Evolutionary conservation across 345 rosid species (phyloP).

Genomic region (Lepidium africanum): DNA sequence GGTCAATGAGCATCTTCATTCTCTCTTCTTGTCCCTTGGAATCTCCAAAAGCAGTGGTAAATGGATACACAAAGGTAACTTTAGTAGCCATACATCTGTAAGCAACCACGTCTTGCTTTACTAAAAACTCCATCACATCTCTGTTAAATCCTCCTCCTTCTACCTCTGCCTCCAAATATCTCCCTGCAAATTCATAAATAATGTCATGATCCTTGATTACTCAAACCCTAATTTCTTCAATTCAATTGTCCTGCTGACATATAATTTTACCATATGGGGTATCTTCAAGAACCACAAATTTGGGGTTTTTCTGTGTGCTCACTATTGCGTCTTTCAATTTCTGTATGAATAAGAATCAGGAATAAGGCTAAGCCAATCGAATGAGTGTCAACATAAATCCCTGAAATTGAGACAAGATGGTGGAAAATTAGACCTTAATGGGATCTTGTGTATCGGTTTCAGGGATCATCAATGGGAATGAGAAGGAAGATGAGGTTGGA

Average conservation of each 20-base stretch:
- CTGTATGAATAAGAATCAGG: slow-evolving; percentile 27
- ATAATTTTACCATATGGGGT: slow-evolving; percentile 52
- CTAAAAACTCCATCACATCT: slow-evolving; percentile 77
- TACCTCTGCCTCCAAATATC: slow-evolving; percentile 67
- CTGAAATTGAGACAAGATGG: not conserved
- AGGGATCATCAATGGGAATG: slow-evolving; percentile 67
- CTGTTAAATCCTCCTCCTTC: slow-evolving; percentile 74
- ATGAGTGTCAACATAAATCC: not conserved
- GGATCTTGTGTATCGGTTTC: slow-evolving; percentile 41
- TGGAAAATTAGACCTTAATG: slow-evolving; percentile 36
- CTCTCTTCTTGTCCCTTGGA: slow-evolving; percentile 81
- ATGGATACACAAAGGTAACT: slow-evolving; percentile 83
- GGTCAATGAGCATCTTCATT: slow-evolving; percentile 53
- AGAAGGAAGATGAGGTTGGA: slow-evolving; percentile 76
- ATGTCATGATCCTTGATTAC: too few species aligned
- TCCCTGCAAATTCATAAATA: slow-evolving; percentile 30
- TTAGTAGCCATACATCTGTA: slow-evolving; percentile 74
- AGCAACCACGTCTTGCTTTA: slow-evolving; percentile 67
- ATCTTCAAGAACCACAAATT: slow-evolving; percentile 46
- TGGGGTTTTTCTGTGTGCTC: slow-evolving; percentile 64
- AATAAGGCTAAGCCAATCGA: not conserved
- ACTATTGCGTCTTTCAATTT: slow-evolving; percentile 60
- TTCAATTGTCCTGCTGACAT: not conserved
- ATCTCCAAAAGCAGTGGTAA: slow-evolving; percentile 86
- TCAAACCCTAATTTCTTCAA: too few species aligned